Evolutionary conservation across 345 rosid species (phyloP), one percentile per base, ranked within the genome.

Genomic region (Leavenworthia alabamica): DNA sequence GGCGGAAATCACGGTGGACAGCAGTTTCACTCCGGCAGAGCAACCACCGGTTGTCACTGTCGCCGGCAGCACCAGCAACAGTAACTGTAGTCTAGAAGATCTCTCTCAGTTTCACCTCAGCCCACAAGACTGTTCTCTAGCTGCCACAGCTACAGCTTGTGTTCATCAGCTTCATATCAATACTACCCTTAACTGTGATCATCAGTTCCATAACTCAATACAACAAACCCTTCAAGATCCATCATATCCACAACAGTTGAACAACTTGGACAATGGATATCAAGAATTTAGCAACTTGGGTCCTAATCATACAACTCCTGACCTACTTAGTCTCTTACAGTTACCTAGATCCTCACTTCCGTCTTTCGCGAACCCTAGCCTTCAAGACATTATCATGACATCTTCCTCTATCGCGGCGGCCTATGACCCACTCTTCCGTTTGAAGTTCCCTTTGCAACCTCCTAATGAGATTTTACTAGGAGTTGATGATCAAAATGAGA

Each of bases 261-360:
- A 37, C 41, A 66, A 55, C 35, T 83, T 83, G 88, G 80, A 74
- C 28, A 7, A 62, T 49, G 29, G 44, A 20, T 49, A 68, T 60
- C 70, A 64, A 50, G 74, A 68, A 5, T 64, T 73, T 37, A 68
- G 59, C 4, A 61, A 31, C 20, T 53, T 40, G 24, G 67, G 59
- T 56, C 42, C 44, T 54, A 68, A 59, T 28, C 47, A 78, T 47
- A 64, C 75, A 35, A 77, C 82, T 7, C 83, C 87, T 15, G 89
- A 84, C 66, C 86, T 89, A 37, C 83, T 84, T 26, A 84, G 78
- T 47, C 90, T 86, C 58, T 71, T 82, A 52, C 80, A 79, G 33
- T 43, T 83, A 8, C 81, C 84, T n/a, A 68, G 79, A 72, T 73
- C 80, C 64, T 73, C 83, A 16, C 56, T 68, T 17, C 60, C 80